Conservation (phyloP, 2,329 filamentous ascomycete genomes). For the Monilinia fructicola region DNA sequence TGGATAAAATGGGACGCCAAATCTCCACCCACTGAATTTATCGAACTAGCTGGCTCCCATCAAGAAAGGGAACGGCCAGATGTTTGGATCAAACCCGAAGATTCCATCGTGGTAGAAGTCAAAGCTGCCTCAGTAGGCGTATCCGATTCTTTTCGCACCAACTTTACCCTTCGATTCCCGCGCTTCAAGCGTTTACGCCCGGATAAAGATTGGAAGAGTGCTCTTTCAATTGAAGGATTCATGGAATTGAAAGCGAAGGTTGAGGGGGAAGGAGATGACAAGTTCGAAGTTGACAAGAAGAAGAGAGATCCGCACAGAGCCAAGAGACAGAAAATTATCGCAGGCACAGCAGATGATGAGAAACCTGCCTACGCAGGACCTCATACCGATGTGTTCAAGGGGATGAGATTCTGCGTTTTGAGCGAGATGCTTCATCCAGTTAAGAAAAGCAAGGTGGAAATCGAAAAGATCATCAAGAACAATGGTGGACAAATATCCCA, state of each 20-base stretch:
- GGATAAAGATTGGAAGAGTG: conserved; percentile 83
- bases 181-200: conserved; percentile 77
- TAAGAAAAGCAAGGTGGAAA: conserved; percentile 73
- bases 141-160: conserved; percentile 76
- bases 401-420: conserved; percentile 78
- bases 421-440: conserved; percentile 69
- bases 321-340: conserved; percentile 69
- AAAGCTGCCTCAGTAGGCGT: conserved; percentile 78
- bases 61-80: conserved; percentile 76
- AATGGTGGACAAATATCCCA: conserved; percentile 81
- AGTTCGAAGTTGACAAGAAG: conserved; percentile 70
- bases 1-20: conserved; percentile 83
- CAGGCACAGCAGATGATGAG: conserved; percentile 60
- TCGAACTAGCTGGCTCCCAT: conserved; percentile 79
- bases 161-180: conserved; percentile 83
- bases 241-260: conserved; percentile 65
- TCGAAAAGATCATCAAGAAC: conserved; percentile 79
- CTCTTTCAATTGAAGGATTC: conserved; percentile 77
- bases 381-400: conserved; percentile 67
- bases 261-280: conserved; percentile 72
- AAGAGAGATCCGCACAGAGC: conserved; percentile 60
- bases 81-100: conserved; percentile 85
- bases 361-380: conserved; percentile 56
- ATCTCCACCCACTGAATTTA: conserved; percentile 72
- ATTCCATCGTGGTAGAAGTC: conserved; percentile 83